Percentiles rank a stretch among this genome's conserved stretches.
Evolutionary conservation across 2,329 filamentous ascomycete species (phyloP).

Genomic region (Alternaria metachromatica): DNA sequence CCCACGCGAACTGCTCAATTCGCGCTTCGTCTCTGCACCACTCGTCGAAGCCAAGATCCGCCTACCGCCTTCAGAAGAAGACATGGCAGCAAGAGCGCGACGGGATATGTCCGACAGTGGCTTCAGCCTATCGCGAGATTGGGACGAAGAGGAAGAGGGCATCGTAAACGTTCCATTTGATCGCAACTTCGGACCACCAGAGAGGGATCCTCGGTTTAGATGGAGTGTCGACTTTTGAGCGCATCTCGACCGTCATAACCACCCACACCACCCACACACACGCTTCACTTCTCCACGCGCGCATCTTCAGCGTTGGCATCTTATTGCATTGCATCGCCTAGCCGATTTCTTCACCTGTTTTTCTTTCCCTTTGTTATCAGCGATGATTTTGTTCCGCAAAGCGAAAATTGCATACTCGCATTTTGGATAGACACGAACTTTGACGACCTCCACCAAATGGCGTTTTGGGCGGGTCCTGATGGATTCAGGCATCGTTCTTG

Average conservation of each 20-base stretch:
- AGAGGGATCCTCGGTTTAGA: constrained; percentile 47
- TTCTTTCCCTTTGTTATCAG: not conserved
- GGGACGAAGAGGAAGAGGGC: constrained; percentile 28
- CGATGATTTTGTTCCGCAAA: not conserved
- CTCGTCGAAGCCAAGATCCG: constrained; percentile 48
- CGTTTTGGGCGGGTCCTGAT: not conserved
- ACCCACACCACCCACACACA: not conserved
- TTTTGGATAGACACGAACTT: constrained; percentile 10
- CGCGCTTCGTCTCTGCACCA: constrained; percentile 47
- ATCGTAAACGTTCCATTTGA: constrained; percentile 42
- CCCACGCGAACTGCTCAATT: constrained; percentile 40
- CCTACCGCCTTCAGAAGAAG: constrained; percentile 40
- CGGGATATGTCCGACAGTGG: constrained; percentile 26
- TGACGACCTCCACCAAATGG: not conserved
- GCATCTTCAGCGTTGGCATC: not conserved
- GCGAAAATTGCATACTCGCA: constrained; percentile 8
- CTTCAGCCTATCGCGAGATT: constrained; percentile 26
- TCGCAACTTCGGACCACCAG: constrained; percentile 35
- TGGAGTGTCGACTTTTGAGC: constrained; percentile 54
- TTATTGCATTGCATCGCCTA: not conserved
- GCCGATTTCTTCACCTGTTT: not conserved
- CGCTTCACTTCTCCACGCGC: not conserved
- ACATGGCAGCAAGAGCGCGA: constrained; percentile 30
- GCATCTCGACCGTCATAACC: not conserved
- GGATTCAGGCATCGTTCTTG: not conserved